Base-by-base conservation (phyloP, 768 basidiomycete genomes). In the Nidularia pulvinata region DNA sequence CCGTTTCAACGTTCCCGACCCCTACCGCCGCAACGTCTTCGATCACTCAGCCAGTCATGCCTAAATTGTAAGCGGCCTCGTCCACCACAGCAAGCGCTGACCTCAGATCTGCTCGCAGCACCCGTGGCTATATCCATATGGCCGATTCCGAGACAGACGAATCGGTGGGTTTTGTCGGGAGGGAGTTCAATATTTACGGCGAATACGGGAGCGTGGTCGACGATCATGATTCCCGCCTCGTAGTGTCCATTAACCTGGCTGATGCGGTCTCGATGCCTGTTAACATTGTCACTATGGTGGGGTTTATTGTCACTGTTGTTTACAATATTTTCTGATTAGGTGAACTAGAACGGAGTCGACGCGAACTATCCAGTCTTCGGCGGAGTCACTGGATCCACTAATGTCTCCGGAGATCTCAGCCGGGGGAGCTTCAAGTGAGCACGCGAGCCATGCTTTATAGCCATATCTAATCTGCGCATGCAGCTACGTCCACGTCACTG, bases 281-380 rank as follows among this genome's bases (percentile, higher is more conserved):
- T 43, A 46, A 56, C 34, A 56, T 59, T 46, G 37, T 48, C 33
- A 59, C 58, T 10, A 35, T 54, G 11, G 58, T 59, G 46, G 11
- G 55, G 14, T 14, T 25, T 32, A 3, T 49, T 16, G 30, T 35
- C 39, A 2, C 3, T 43, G 7, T 30, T n/a, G 19, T 6, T 7
- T 36, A 34, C 52, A 11, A 52, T 46, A 33, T 32, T 10, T 11
- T 13, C n/a, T 44, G 14, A 2, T 43, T 16, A 10, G 25, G 6
- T 19, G 13, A 33, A 5, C 16, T 36, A 59, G 58, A 59, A 59
- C 39, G 58, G 58, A 22, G 52, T 55, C n/a, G 52, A 59, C 49
- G 43, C 47, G 19, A 44, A 59, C 33, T 56, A 50, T 36, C 58
- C 58, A 7, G 48, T 43, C 55, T 56, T 58, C 13, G 57, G 57